Evolutionary conservation across 768 basidiomycete species (phyloP).

Genomic region (Podaxis pistillaris): DNA sequence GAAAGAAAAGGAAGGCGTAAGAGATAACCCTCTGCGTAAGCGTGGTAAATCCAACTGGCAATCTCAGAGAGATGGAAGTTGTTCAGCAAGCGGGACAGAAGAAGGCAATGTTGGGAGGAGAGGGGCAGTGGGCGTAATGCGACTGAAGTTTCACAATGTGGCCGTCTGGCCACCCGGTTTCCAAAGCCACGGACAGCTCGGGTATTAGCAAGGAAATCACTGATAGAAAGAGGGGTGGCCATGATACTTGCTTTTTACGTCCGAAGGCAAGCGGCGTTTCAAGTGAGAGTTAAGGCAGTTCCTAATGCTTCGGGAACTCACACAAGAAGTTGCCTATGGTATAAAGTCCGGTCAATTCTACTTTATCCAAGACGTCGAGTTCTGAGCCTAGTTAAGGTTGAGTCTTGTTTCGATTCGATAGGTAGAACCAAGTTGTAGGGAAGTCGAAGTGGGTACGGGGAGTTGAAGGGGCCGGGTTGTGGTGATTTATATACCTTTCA

Average conservation of each 20-base stretch:
- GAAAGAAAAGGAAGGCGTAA: background rate
- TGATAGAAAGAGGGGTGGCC: slow-evolving; percentile 12
- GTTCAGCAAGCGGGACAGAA: background rate
- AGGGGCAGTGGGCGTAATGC: background rate
- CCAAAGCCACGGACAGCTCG: slow-evolving; percentile 16
- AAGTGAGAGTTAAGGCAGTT: slow-evolving; percentile 4
- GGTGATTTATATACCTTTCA: no score
- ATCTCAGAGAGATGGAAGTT: background rate
- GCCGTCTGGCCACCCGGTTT: background rate
- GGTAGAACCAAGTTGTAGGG: background rate
- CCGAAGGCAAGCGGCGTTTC: slow-evolving; percentile 10
- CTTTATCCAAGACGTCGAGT: background rate
- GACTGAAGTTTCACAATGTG: slow-evolving; percentile 3
- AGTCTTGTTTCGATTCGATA: background rate
- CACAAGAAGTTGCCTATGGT: slow-evolving; percentile 4
- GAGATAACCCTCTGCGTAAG: background rate
- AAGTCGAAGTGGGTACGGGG: background rate
- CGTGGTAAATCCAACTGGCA: background rate
- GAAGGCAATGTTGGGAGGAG: background rate
- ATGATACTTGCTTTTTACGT: slow-evolving; percentile 9
- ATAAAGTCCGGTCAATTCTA: background rate
- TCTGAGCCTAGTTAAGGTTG: slow-evolving; percentile 2
- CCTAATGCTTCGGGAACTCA: slow-evolving; percentile 2
- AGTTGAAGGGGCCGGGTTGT: no score
- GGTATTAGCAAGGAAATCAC: slow-evolving; percentile 15